These are phyloP conservation scores for Blumeriella jaapii DNA, from an alignment of 2,329 filamentous ascomycete genomes.

Conservation along the genomic window DNA sequence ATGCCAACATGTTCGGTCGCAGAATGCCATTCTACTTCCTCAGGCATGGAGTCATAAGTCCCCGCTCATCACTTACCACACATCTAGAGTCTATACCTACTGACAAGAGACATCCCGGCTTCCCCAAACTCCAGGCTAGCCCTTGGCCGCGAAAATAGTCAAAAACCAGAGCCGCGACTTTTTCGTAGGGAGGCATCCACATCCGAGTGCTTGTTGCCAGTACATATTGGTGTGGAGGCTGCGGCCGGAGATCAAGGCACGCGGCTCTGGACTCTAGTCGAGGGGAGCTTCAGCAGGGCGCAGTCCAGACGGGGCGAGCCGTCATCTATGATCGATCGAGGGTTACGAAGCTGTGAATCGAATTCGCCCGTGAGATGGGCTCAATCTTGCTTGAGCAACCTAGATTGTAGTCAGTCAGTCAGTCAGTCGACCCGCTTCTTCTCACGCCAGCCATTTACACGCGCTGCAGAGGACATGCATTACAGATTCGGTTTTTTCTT, in stretches of 20 bases:
- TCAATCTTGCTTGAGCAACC: too few relatives aligned
- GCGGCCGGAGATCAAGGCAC: slow-evolving; percentile 36
- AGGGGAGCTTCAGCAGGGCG: slow-evolving; percentile 42
- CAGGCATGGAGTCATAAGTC: slow-evolving; percentile 21
- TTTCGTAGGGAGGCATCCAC: too few relatives aligned
- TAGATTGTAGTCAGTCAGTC: too few relatives aligned
- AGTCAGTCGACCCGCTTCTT: too few relatives aligned
- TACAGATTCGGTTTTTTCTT: too few relatives aligned
- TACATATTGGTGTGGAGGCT: slow-evolving; percentile 44
- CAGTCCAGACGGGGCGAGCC: slow-evolving; percentile 36
- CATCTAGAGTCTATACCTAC: too few relatives aligned
- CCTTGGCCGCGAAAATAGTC: background rate
- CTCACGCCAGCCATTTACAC: too few relatives aligned
- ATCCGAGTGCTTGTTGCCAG: slow-evolving; percentile 49
- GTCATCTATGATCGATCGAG: background rate
- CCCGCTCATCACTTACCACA: background rate
- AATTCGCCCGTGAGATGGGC: too few relatives aligned
- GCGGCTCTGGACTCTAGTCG: slow-evolving; percentile 35
- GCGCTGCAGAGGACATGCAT: too few relatives aligned
- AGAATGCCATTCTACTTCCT: slow-evolving; percentile 20
- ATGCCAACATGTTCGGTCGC: slow-evolving; percentile 13
- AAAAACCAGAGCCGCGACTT: too few relatives aligned
- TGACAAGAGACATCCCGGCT: too few relatives aligned
- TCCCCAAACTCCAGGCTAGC: background rate
- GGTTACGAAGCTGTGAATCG: background rate